Percentiles rank a stretch among this genome's conserved stretches.
Conservation (phyloP, 768 basidiomycete genomes). For the Suillus variegatus region DNA sequence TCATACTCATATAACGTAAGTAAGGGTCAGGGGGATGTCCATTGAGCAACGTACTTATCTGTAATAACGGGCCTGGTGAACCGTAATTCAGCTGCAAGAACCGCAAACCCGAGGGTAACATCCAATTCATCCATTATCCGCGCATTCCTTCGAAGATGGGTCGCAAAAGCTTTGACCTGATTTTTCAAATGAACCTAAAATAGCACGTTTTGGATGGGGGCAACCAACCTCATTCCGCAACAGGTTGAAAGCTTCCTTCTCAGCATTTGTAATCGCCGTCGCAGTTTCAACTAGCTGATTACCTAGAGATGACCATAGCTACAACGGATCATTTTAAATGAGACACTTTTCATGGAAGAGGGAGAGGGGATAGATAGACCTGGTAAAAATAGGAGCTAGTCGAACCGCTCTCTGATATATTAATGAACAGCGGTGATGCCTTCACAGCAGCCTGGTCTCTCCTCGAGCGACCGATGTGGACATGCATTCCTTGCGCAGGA, state of each 20-base stretch:
- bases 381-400: conserved; percentile 71
- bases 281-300: conserved; percentile 61
- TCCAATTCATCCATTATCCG: conserved; percentile 87
- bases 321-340: not conserved
- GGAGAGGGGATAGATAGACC: conserved; percentile 35
- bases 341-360: conserved; percentile 1
- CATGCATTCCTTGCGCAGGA: conserved; percentile 69
- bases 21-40: not conserved
- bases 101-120: conserved; percentile 78
- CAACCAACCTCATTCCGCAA: conserved; percentile 63
- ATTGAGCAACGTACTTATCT: conserved; percentile 55
- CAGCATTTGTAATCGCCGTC: conserved; percentile 50
- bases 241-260: conserved; percentile 72
- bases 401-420: conserved; percentile 60
- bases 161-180: conserved; percentile 64
- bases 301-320: conserved; percentile 83
- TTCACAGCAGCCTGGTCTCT: conserved; percentile 57
- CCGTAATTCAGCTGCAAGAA: conserved; percentile 74
- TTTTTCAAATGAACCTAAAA: conserved; percentile 6
- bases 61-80: conserved; percentile 72
- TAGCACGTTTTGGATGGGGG: not conserved
- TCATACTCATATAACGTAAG: conserved; percentile 37
- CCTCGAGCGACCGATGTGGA: conserved; percentile 68
- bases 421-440: conserved; percentile 50
- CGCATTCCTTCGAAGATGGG: conserved; percentile 69